Conservation (phyloP, 1,139 yeast species). For the Protomyces lactucae-debilis region DNA sequence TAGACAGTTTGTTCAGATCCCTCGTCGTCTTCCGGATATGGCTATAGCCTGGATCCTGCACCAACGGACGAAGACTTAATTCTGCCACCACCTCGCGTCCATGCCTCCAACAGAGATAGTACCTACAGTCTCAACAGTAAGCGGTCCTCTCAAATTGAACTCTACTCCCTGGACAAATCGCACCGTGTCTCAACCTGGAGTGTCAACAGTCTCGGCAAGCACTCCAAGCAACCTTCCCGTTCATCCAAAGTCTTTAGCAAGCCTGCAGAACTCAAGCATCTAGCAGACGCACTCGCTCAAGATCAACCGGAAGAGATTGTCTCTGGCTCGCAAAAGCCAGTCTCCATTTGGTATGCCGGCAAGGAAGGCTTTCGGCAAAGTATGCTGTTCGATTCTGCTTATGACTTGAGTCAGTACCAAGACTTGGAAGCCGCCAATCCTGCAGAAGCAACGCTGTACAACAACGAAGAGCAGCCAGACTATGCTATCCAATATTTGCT, state of each 20-base stretch:
- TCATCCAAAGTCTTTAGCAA: neutral
- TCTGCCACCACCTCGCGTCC: neutral
- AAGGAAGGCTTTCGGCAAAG: neutral
- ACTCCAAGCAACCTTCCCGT: neutral
- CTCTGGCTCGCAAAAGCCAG: neutral
- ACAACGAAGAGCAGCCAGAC: neutral
- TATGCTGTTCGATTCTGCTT: neutral
- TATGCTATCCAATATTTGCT: neutral
- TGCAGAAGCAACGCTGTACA: neutral
- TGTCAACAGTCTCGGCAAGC: neutral
- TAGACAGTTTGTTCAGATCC: neutral
- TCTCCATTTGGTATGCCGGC: neutral
- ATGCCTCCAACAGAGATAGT: neutral
- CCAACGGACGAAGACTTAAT: neutral
- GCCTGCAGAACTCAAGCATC: neutral
- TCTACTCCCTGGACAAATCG: neutral
- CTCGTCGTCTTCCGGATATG: neutral
- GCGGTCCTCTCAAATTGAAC: neutral
- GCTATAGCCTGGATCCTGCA: neutral
- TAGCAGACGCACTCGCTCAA: neutral
- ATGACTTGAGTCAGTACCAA: neutral
- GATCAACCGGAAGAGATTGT: neutral
- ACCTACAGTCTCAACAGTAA: neutral
- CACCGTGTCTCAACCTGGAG: neutral
- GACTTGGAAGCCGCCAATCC: neutral